Percentiles rank a stretch among this genome's conserved stretches.
Evolutionary conservation across 2,329 filamentous ascomycete species (phyloP).

Genomic region (Coniella lustricola): DNA sequence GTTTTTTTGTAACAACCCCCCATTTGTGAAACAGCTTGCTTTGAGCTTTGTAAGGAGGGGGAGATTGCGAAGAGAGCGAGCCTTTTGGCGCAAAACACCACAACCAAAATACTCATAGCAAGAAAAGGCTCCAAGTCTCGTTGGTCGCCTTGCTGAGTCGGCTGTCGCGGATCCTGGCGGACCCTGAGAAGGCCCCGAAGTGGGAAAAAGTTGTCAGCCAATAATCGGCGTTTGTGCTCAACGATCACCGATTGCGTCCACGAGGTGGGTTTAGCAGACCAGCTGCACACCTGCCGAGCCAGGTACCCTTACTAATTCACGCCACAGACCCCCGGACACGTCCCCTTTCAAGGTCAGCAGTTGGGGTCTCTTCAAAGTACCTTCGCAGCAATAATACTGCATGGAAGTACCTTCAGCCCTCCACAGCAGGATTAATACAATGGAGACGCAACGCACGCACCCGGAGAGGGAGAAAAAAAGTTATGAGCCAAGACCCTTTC

Average conservation of each 20-base stretch:
- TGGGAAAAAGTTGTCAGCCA: slow-evolving; percentile 8
- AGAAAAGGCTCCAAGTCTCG: neutral
- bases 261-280: neutral
- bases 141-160: neutral
- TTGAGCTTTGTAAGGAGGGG: too few species aligned
- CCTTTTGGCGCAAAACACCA: too few species aligned
- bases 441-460: neutral
- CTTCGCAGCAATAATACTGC: too few species aligned
- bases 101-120: too few species aligned
- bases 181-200: neutral
- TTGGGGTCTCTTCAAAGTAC: neutral
- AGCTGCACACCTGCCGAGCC: neutral
- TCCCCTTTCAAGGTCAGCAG: neutral
- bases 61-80: too few species aligned
- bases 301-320: too few species aligned
- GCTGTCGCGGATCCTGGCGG: slow-evolving; percentile 1
- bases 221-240: slow-evolving; percentile 5
- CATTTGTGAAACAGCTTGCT: too few species aligned
- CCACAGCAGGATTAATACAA: neutral
- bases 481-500: too few species aligned
- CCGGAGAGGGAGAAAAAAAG: too few species aligned
- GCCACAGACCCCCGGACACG: too few species aligned
- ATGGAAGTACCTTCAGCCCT: neutral
- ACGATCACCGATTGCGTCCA: slow-evolving; percentile 6
- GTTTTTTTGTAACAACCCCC: too few species aligned